Evolutionary conservation across 164 flowering plant genomes (phyloP), one percentile per base, ranked within the genome.

Genomic region (Platanus orientalis): DNA sequence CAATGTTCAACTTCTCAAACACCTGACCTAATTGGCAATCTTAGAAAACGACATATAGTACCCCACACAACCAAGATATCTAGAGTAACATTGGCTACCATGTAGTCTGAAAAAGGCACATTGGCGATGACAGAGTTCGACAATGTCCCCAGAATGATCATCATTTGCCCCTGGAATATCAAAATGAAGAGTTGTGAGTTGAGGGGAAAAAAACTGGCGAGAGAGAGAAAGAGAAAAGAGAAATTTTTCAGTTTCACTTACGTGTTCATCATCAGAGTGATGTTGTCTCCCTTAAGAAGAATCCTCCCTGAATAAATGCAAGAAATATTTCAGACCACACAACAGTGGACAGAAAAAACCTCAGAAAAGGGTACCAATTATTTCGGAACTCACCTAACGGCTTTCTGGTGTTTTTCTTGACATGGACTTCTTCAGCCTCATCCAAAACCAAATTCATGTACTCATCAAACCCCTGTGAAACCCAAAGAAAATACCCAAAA

Each of bases 361-460:
- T 17, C 7, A 13, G 11, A 12, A 6, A 34, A n/a, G n/a, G 24
- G 6, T 27, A 17, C 9, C 19, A 34, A 42, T 12, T n/a, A 25
- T 24, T 9, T 48, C 3, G 40, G 48, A n/a, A 60, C 34, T n/a
- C 24, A 80, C 85, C 88, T 24, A 86, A 73, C 48, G 84, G 62
- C 73, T 88, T 88, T 54, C 76, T 76, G 65, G 62, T 83, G n/a
- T 85, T 84, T 69, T 84, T 88, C 83, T 90, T 88, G 27, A 87
- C 32, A 36, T 72, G 79, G 62, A 87, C 81, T 69, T 90, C 96
- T 69, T 87, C 96, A 62, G 94, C 98, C 26, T 92, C 98, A 69
- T 88, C 96, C 69, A 93, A 66, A 34, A 87, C 92, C 83, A 90
- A 71, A 71, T 89, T 93, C 97, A 89, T 93, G 86, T 90, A 90